phyloP scores from a whole-genome alignment of 2,329 filamentous ascomycete species.

The Venturia pyrina region DNA sequence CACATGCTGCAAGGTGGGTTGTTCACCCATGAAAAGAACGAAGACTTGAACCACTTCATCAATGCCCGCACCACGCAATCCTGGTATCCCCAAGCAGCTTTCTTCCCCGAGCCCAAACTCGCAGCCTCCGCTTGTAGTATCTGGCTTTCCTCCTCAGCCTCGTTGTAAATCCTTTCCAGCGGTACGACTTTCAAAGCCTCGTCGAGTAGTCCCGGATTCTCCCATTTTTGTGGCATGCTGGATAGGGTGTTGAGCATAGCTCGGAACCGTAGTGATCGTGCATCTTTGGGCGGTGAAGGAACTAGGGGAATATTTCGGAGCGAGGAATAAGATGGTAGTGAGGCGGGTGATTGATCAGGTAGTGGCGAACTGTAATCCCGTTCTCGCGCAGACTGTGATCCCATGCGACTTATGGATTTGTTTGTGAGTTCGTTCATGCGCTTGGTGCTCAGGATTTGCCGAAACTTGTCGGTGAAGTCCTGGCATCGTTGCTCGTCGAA shows the following conservation, averaged over 20 bases:
- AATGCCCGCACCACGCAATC: slow-evolving; percentile 89
- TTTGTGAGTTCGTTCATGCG: slow-evolving; percentile 75
- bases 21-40: slow-evolving; percentile 95
- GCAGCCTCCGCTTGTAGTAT: slow-evolving; percentile 79
- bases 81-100: slow-evolving; percentile 91
- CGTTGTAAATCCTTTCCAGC: slow-evolving; percentile 80
- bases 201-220: slow-evolving; percentile 89
- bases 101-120: slow-evolving; percentile 69
- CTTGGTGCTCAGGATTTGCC: slow-evolving; percentile 76
- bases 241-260: slow-evolving; percentile 80
- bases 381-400: slow-evolving; percentile 47
- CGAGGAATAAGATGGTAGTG: slow-evolving; percentile 51
- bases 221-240: slow-evolving; percentile 82
- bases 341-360: slow-evolving; percentile 21
- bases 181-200: slow-evolving; percentile 82
- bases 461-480: slow-evolving; percentile 59
- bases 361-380: slow-evolving; percentile 21
- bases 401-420: slow-evolving; percentile 46
- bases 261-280: slow-evolving; percentile 38
- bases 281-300: slow-evolving; percentile 59
- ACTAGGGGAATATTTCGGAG: slow-evolving; percentile 56
- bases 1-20: slow-evolving; percentile 82
- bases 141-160: slow-evolving; percentile 89
- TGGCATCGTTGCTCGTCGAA: slow-evolving; percentile 6
- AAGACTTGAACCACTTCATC: slow-evolving; percentile 89